Percentiles rank a stretch among this genome's conserved stretches.
phyloP scores from a whole-genome alignment of 2,329 filamentous ascomycete species.

The Exserohilum rostratum region DNA sequence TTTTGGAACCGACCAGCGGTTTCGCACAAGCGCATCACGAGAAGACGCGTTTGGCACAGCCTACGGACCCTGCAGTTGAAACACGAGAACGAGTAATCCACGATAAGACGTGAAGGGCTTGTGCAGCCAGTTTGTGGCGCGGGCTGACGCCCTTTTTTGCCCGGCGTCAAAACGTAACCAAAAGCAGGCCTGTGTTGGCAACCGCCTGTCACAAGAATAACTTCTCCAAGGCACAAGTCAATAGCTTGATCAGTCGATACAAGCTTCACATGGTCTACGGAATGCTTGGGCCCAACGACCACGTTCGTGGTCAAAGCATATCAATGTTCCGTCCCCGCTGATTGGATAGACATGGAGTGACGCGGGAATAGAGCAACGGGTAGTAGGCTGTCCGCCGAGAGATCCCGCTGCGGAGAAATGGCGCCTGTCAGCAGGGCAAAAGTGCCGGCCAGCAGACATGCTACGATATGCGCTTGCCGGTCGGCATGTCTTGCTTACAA shows the following conservation, averaged over 20 bases:
- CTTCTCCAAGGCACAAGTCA: constrained; percentile 4
- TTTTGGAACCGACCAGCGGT: background rate
- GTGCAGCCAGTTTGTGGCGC: background rate
- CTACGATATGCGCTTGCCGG: background rate
- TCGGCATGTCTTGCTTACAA: constrained; percentile 5
- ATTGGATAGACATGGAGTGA: constrained; percentile 16
- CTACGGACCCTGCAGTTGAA: background rate
- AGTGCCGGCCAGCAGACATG: constrained; percentile 17
- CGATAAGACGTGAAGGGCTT: background rate
- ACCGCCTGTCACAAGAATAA: constrained; percentile 13
- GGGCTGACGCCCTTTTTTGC: background rate
- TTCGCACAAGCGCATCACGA: background rate
- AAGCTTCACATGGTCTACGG: constrained; percentile 6
- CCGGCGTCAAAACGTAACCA: background rate
- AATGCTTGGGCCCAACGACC: constrained; percentile 9
- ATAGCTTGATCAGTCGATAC: background rate
- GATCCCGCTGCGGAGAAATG: constrained; percentile 28
- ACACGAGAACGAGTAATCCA: background rate
- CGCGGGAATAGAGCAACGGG: constrained; percentile 18
- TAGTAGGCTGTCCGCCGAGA: constrained; percentile 18
- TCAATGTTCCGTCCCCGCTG: constrained; percentile 16
- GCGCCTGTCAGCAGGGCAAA: constrained; percentile 10
- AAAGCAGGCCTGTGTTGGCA: background rate
- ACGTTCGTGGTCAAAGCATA: constrained; percentile 13
- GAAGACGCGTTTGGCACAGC: background rate